phyloP scores from a whole-genome alignment of 192 early-diverging fungal genomes.

The Coemansia sp. region DNA sequence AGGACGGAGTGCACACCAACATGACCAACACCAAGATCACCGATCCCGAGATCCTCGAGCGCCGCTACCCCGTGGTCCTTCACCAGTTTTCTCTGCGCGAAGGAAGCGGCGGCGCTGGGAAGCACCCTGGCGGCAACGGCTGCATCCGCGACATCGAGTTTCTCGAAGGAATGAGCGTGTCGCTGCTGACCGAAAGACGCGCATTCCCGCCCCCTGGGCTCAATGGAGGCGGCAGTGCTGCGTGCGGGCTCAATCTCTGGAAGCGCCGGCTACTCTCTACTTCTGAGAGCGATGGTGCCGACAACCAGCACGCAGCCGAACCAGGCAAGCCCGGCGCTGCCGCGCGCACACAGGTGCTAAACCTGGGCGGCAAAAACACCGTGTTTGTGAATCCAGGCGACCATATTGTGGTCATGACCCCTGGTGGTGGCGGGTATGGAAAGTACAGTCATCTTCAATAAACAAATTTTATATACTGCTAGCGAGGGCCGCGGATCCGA shows the following conservation, averaged over 20 bases:
- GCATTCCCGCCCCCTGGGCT: conserved; percentile 88
- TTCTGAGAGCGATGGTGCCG: too few species aligned
- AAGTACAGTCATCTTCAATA: not conserved
- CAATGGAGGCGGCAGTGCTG: conserved; percentile 71
- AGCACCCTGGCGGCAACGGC: conserved; percentile 81
- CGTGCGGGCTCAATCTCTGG: conserved; percentile 75
- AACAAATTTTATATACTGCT: not conserved
- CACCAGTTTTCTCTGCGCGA: conserved; percentile 75
- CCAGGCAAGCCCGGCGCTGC: not conserved
- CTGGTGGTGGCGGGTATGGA: conserved; percentile 88
- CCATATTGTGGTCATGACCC: conserved; percentile 79
- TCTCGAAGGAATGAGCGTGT: conserved; percentile 78
- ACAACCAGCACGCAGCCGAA: not conserved
- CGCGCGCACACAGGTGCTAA: conserved; percentile 46
- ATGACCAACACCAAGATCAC: conserved; percentile 99
- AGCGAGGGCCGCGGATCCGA: conserved; percentile 21
- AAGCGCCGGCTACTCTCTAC: conserved; percentile 48
- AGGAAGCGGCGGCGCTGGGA: conserved; percentile 76
- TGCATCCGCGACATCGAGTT: conserved; percentile 95
- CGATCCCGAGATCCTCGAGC: conserved; percentile 93
- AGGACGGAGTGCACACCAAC: conserved; percentile 75
- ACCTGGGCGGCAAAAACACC: conserved; percentile 87
- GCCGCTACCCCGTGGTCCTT: conserved; percentile 86
- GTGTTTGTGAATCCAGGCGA: conserved; percentile 75
- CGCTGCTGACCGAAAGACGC: conserved; percentile 88